phyloP scores from a whole-genome alignment of 2,329 filamentous ascomycete genomes.

The Celoporthe dispersa region DNA sequence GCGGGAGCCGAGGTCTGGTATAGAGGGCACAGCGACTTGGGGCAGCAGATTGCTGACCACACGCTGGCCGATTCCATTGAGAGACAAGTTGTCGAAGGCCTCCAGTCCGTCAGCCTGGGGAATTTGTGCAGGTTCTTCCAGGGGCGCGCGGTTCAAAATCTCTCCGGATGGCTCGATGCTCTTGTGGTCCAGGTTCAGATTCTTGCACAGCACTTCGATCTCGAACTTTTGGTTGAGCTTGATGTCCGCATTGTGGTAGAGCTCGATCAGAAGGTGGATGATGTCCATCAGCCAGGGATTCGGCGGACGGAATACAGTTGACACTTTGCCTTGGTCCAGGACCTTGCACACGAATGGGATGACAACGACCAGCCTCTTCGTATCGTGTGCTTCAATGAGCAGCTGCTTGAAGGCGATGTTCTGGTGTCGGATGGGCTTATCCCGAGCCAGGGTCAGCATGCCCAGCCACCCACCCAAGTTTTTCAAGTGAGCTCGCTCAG shows the following conservation, averaged over 20 bases:
- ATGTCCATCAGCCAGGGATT: conserved; percentile 99
- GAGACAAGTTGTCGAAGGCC: conserved; percentile 78
- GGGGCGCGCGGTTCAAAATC: conserved; percentile 74
- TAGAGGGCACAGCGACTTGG: conserved; percentile 74
- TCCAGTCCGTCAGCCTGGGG: conserved; percentile 72
- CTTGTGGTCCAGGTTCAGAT: conserved; percentile 89
- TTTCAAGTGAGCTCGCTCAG: conserved; percentile 86
- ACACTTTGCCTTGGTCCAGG: conserved; percentile 79
- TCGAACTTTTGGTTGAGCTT: conserved; percentile 98
- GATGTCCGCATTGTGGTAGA: conserved; percentile 90
- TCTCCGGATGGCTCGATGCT: conserved; percentile 85
- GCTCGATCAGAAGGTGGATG: conserved; percentile 84
- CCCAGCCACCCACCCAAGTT: conserved; percentile 95
- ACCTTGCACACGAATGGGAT: conserved; percentile 99
- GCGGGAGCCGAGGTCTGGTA: conserved; percentile 82
- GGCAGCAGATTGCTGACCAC: conserved; percentile 77
- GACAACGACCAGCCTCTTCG: conserved; percentile 85
- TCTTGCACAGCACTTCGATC: conserved; percentile 96
- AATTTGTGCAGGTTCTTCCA: conserved; percentile 65
- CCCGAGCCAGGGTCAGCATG: conserved; percentile 86
- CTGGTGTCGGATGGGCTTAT: conserved; percentile 93
- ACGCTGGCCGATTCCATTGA: conserved; percentile 73
- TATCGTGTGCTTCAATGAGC: conserved; percentile 90
- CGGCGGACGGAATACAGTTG: conserved; percentile 88
- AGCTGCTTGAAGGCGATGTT: conserved; percentile 98